phyloP scores from a whole-genome alignment of 2,329 filamentous ascomycete species.

The Pyrenochaeta sp. region DNA sequence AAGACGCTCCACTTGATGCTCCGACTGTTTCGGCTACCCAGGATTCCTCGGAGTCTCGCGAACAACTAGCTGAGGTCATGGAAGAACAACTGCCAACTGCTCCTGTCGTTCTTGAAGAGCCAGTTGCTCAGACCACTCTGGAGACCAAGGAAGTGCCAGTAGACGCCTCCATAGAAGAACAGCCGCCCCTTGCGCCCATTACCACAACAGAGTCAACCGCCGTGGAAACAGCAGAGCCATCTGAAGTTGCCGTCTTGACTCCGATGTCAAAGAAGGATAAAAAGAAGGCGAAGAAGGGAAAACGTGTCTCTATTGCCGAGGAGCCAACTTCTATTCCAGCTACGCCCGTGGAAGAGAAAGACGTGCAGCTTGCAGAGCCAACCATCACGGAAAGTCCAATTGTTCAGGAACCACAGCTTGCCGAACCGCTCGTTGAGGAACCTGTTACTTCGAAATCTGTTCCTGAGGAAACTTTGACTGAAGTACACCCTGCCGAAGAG shows the following conservation, averaged over 20 bases:
- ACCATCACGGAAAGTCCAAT: too few relatives aligned
- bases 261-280: constrained; percentile 55
- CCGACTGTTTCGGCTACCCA: not conserved
- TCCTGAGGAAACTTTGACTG: constrained; percentile 4
- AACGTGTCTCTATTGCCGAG: constrained; percentile 16
- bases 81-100: not conserved
- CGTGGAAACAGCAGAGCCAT: not conserved
- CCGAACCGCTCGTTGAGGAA: not conserved
- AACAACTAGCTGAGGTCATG: too few relatives aligned
- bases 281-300: constrained; percentile 47
- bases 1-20: not conserved
- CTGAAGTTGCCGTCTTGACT: constrained; percentile 4
- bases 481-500: too few relatives aligned
- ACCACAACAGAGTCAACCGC: not conserved
- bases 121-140: not conserved
- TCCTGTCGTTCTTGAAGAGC: constrained; percentile 1
- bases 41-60: too few relatives aligned
- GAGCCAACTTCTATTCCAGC: constrained; percentile 5
- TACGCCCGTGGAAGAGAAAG: constrained; percentile 7
- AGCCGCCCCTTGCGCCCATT: not conserved
- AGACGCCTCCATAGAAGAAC: not conserved
- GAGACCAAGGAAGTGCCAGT: not conserved
- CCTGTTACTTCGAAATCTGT: not conserved
- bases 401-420: not conserved
- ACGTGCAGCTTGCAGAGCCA: not conserved